Evolutionary conservation across 2,329 filamentous ascomycete species (phyloP), one percentile per base, ranked within the genome.

Genomic region (Onygenales sp.): DNA sequence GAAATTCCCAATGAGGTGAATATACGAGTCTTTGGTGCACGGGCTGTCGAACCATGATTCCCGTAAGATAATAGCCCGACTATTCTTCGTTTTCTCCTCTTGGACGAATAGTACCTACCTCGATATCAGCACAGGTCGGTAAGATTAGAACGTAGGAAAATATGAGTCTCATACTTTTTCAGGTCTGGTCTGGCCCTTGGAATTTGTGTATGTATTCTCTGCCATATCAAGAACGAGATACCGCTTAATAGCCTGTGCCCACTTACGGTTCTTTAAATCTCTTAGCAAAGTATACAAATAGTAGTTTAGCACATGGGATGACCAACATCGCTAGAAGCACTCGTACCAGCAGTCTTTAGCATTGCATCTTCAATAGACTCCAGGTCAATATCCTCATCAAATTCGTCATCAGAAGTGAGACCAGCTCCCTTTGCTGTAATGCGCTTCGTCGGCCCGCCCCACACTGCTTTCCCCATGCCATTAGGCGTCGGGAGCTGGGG

Each of bases 41-140:
- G 86, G 81, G 6, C 88, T 95, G 47, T 92, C 86, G 57, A 82
- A 80, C 93, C 93, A 98, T 48, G 89, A 87, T 54, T 88, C 89
- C 55, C 92, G 83, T 36, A 98, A 79, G 51, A 84, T 81, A 33
- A 97, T 83, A 1, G 81, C 82, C 61, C 80, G 86, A 57, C 79
- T 77, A 6, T 75, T 69, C 56, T 85, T 84, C 0, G 80, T 83
- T 55, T 79, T 83, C 60, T 96, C 90, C 50, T 87, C 83, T 69
- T 91, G 83, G 31, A 95, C 86, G n/a, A 87, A 71, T 3, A 98
- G 75, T 44, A 94, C 79, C 87, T 94, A 58, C 44, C 50, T 45
- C 51, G 33, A 49, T 41, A 35, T 54, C 50, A 53, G 41, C 54
- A 54, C 43, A 52, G 13, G 43, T 54, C 38, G 42, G 42, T 39